Base-by-base conservation (phyloP, 1,284 basidiomycete species). In the Sanghuangporus weigelae region DNA sequence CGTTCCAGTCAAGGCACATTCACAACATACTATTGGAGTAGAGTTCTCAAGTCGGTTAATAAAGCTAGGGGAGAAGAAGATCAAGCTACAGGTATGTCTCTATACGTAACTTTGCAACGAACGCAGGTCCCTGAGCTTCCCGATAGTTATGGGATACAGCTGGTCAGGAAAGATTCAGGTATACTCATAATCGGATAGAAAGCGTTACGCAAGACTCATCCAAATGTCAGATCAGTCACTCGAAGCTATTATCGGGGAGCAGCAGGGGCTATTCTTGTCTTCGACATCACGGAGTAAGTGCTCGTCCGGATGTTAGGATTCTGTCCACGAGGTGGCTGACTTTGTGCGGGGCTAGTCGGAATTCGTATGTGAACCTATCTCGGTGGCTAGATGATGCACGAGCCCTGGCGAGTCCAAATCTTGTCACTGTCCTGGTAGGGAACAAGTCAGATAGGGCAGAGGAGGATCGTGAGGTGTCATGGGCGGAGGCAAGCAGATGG, bases 21-120 rank as follows among this genome's bases (percentile, higher is more conserved):
- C 95, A 0, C 91, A 96, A 75, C 96, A 99, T 74, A 99, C 96
- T 12, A 98, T 99, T 67, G 96, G 96, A 11, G 95, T 97, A 39
- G 95, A 96, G 72, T 96, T 97, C 74, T 94, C 93, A 8, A 95
- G 92, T 73, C 81, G 93, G 65, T 93, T 93, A 1, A 84, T 97
- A 59, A 89, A 89, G 70, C 82, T 97, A 53, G 95, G 92, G 64
- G 94, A 96, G 80, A 93, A 95, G 78, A 85, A 89, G 69, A 94
- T 97, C 68, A 98, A 98, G 75, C 81, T 98, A 40, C 95, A 96
- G 84, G 94, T 94, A 67, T 67, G 83, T 71, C 10, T 11, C 26
- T 31, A 61, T 5, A 39, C 60, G 40, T 54, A 1, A 38, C 48
- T 5, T 51, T n/a, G 49, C 49, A 10, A 36, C 44, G 56, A 23